A percentile compares a stretch with the other conserved stretches of the same genome.
Evolutionary conservation across 768 basidiomycete genomes (phyloP).

Genomic region (Russula griseocarnosa): DNA sequence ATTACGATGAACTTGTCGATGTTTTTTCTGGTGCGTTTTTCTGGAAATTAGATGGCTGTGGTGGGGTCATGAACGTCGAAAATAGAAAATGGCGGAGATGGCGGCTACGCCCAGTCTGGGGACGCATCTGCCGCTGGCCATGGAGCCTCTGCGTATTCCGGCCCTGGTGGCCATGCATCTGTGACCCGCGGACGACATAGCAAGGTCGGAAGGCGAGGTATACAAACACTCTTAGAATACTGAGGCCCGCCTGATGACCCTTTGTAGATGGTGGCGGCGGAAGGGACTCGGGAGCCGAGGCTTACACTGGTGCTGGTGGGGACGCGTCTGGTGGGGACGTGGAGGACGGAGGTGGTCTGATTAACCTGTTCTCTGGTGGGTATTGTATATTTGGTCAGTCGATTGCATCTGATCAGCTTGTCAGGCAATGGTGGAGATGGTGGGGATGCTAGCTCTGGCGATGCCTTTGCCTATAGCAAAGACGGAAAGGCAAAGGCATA

Average conservation of each 20-base stretch:
- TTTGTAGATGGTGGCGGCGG: neutral
- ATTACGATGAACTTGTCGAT: neutral
- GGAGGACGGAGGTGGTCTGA: slow-evolving; percentile 9
- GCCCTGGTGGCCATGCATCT: slow-evolving; percentile 12
- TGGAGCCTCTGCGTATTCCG: slow-evolving; percentile 1
- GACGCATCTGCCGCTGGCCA: slow-evolving; percentile 6
- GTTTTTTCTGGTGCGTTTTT: slow-evolving; percentile 12
- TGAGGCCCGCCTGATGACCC: neutral
- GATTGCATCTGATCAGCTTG: neutral
- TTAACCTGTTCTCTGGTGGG: slow-evolving; percentile 22
- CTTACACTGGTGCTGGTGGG: slow-evolving; percentile 19
- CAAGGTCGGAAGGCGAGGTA: slow-evolving; percentile 8
- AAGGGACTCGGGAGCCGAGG: slow-evolving; percentile 3
- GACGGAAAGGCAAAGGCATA: slow-evolving; percentile 32
- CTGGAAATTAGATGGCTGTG: neutral
- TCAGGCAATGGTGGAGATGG: slow-evolving; percentile 27
- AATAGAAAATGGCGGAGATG: slow-evolving; percentile 19
- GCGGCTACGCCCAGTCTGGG: slow-evolving; percentile 17
- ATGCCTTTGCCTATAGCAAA: slow-evolving; percentile 28
- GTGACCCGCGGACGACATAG: neutral
- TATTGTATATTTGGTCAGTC: neutral
- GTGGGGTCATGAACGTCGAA: neutral
- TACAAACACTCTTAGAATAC: neutral
- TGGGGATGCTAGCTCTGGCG: slow-evolving; percentile 32
- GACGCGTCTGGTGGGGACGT: slow-evolving; percentile 22